Evolutionary conservation across 768 basidiomycete genomes (phyloP).

Genomic region (Cubamyces lactineus): DNA sequence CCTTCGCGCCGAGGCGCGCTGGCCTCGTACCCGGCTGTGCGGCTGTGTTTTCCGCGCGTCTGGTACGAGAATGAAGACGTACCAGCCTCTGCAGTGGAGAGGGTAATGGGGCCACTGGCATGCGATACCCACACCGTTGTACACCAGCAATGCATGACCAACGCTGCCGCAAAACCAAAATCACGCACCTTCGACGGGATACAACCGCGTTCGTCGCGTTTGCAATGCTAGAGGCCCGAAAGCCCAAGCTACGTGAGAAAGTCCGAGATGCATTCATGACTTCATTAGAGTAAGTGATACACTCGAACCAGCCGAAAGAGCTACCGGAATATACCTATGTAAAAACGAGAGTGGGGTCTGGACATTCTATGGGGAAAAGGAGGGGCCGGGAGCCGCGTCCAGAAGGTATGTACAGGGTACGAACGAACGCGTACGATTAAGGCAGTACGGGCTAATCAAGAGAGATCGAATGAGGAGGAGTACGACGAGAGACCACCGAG

Average conservation of each 20-base stretch:
- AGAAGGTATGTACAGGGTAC: conserved; percentile 17
- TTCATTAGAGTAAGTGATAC: conserved; percentile 6
- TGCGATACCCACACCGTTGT: no score
- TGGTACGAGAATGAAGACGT: no score
- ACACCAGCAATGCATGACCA: no score
- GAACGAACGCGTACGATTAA: conserved; percentile 13
- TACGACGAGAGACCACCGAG: background rate
- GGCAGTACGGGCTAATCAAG: conserved; percentile 9
- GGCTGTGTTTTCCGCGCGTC: no score
- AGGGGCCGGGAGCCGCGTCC: conserved; percentile 8
- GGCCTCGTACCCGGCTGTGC: no score
- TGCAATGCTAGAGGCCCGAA: no score
- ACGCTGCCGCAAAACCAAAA: no score
- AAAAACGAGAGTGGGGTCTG: conserved; percentile 18
- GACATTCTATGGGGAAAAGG: conserved; percentile 7
- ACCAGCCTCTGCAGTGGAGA: no score
- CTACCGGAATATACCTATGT: background rate
- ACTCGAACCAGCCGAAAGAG: conserved; percentile 19
- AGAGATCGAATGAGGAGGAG: background rate
- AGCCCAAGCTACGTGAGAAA: background rate
- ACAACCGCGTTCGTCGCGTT: no score
- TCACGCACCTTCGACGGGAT: no score
- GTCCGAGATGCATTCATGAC: conserved; percentile 1
- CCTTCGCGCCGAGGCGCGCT: no score
- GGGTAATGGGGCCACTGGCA: no score